Conservation (phyloP, 202 grass and related monocot genomes). For the Schoenoplectus triqueter region DNA sequence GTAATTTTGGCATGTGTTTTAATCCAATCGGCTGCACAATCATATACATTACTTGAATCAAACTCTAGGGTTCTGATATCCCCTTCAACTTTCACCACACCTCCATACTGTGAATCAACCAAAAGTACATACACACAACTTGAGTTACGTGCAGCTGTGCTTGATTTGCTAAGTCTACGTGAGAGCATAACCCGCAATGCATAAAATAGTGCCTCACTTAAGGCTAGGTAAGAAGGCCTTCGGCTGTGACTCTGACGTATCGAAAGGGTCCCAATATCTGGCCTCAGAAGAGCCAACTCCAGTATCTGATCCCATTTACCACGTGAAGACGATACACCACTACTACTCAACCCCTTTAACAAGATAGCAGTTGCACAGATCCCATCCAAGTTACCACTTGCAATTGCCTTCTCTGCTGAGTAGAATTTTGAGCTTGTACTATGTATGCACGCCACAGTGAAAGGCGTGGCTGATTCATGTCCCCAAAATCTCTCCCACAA, state of each 20-base stretch:
- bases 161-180: slow-evolving; percentile 83
- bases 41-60: slow-evolving; percentile 78
- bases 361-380: slow-evolving; percentile 87
- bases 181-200: slow-evolving; percentile 83
- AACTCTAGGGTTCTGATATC: slow-evolving; percentile 89
- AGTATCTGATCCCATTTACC: slow-evolving; percentile 97
- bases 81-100: slow-evolving; percentile 82
- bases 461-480: slow-evolving; percentile 75
- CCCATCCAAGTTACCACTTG: slow-evolving; percentile 77
- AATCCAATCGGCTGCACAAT: slow-evolving; percentile 88
- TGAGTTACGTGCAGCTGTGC: slow-evolving; percentile 67
- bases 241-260: slow-evolving; percentile 49
- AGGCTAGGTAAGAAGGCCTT: slow-evolving; percentile 58
- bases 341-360: slow-evolving; percentile 56
- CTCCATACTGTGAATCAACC: slow-evolving; percentile 96
- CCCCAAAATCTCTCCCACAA: slow-evolving; percentile 96
- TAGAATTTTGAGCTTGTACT: slow-evolving; percentile 96
- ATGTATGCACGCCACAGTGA: slow-evolving; percentile 95
- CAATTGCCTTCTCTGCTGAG: slow-evolving; percentile 91
- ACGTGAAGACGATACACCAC: slow-evolving; percentile 39
- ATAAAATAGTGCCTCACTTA: slow-evolving; percentile 94
- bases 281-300: slow-evolving; percentile 76
- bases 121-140: slow-evolving; percentile 90
- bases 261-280: slow-evolving; percentile 71
- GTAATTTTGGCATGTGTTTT: slow-evolving; percentile 72